Percentiles rank a stretch among this genome's conserved stretches.
These are phyloP conservation scores for Porogramme epimiltina DNA, from an alignment of 1,284 basidiomycete species.

Conservation along the genomic window DNA sequence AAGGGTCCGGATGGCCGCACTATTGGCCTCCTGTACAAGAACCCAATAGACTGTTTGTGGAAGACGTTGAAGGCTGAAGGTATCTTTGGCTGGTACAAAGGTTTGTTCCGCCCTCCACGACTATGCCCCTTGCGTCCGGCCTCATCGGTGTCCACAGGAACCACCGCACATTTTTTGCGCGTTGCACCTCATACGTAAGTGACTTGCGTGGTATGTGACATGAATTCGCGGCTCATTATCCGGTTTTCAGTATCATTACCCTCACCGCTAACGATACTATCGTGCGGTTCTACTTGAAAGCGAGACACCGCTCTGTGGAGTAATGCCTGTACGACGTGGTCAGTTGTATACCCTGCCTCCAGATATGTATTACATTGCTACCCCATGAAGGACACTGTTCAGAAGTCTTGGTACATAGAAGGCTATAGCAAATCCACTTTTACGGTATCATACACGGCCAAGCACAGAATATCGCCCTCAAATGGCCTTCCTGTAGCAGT, in stretches of 20 bases:
- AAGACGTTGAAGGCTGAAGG: conserved; percentile 91
- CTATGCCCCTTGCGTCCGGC: too few species aligned
- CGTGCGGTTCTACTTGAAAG: neutral
- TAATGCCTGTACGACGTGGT: neutral
- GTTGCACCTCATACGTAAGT: conserved; percentile 61
- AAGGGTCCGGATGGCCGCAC: conserved; percentile 68
- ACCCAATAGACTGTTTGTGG: conserved; percentile 92
- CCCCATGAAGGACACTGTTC: too few species aligned
- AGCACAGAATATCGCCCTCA: too few species aligned
- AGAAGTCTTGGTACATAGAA: too few species aligned
- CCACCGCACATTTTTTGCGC: conserved; percentile 37
- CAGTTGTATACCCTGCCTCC: neutral
- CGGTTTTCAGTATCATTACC: neutral
- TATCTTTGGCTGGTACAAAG: conserved; percentile 89
- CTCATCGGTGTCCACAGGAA: too few species aligned
- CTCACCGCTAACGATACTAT: neutral
- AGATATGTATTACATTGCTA: neutral
- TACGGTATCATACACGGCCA: too few species aligned
- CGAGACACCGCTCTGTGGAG: neutral
- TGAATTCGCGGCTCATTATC: too few species aligned
- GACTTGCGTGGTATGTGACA: too few species aligned
- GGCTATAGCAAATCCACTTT: too few species aligned
- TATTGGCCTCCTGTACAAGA: conserved; percentile 79
- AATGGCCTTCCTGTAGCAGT: too few species aligned
- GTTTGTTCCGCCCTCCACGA: conserved; percentile 41